Evolutionary conservation across 805 yeast genomes (phyloP).

Genomic region (Torulaspora delbrueckii): DNA sequence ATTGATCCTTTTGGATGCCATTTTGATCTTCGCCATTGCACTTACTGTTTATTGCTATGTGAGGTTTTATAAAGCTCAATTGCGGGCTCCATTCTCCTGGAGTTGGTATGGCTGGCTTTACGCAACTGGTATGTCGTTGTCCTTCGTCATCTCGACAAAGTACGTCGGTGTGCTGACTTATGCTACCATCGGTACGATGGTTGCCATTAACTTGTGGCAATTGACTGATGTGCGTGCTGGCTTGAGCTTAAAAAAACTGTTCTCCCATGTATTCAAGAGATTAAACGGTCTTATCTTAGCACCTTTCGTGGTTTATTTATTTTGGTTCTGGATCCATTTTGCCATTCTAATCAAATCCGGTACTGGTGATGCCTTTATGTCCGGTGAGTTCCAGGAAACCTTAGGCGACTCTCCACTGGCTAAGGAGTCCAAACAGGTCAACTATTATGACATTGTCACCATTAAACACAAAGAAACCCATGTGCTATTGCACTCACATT

Average conservation of each 20-base stretch:
- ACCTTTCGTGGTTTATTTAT: constrained; percentile 77
- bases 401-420: constrained; percentile 78
- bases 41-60: constrained; percentile 72
- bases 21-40: constrained; percentile 79
- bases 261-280: constrained; percentile 72
- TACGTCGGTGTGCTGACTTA: constrained; percentile 95
- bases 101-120: constrained; percentile 87
- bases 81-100: constrained; percentile 58
- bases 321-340: constrained; percentile 92
- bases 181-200: constrained; percentile 82
- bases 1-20: constrained; percentile 86
- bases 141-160: constrained; percentile 91
- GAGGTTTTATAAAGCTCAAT: constrained; percentile 63
- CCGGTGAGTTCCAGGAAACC: constrained; percentile 91
- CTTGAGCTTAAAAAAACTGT: constrained; percentile 49
- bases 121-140: constrained; percentile 77
- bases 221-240: constrained; percentile 70
- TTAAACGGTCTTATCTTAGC: constrained; percentile 63
- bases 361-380: constrained; percentile 93
- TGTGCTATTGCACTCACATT: constrained; percentile 80
- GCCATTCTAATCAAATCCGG: constrained; percentile 79
- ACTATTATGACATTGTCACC: constrained; percentile 72
- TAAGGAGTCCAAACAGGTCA: constrained; percentile 60
- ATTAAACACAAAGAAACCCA: constrained; percentile 76
- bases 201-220: constrained; percentile 80